Conservation (phyloP, 1,139 yeast genomes). For the Nakaseomyces bracarensis region DNA sequence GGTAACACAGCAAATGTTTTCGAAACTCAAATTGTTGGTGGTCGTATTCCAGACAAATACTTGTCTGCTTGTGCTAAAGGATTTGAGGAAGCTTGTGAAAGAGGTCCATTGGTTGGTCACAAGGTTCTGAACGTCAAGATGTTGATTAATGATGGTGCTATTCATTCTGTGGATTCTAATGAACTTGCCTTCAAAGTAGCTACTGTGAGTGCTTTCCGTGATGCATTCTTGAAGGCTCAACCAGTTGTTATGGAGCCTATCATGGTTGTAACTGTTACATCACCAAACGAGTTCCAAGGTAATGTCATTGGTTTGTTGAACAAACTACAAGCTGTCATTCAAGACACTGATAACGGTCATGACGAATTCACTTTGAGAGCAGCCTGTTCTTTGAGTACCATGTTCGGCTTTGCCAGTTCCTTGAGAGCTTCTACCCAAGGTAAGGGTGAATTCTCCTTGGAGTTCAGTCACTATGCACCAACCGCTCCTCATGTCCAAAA, state of each 20-base stretch:
- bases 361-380: constrained; percentile 93
- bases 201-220: constrained; percentile 82
- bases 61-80: constrained; percentile 93
- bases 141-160: constrained; percentile 95
- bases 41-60: constrained; percentile 92
- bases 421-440: constrained; percentile 98
- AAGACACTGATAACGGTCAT: constrained; percentile 86
- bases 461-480: constrained; percentile 86
- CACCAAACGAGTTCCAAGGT: constrained; percentile 96
- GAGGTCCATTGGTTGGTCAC: constrained; percentile 96
- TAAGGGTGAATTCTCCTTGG: constrained; percentile 95
- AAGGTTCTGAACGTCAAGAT: constrained; percentile 85
- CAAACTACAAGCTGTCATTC: constrained; percentile 85
- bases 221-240: constrained; percentile 73
- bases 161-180: constrained; percentile 94
- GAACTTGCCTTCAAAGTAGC: constrained; percentile 94
- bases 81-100: constrained; percentile 87
- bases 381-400: constrained; percentile 87
- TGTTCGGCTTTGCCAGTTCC: constrained; percentile 95
- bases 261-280: constrained; percentile 86
- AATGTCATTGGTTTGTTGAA: constrained; percentile 83
- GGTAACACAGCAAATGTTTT: constrained; percentile 50
- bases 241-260: constrained; percentile 94
- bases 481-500: constrained; percentile 86
- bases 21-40: constrained; percentile 87